Evolutionary conservation across 257 asterid species (phyloP).

Genomic region (Sherardia arvensis): DNA sequence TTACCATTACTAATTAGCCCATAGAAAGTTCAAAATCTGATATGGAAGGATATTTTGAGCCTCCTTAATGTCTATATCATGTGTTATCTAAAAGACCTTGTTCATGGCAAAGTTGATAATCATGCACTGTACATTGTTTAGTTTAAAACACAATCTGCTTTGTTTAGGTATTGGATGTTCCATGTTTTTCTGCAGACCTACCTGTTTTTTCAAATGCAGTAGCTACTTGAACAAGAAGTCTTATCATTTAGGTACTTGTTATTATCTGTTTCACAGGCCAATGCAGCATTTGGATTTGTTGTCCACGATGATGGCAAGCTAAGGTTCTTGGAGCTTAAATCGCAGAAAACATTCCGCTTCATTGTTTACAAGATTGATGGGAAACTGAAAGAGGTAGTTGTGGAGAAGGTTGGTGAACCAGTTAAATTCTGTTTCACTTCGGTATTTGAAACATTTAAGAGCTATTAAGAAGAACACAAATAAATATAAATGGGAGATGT

Average conservation of each 20-base stretch:
- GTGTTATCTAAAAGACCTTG: no score
- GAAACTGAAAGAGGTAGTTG: conserved; percentile 47
- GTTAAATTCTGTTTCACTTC: no score
- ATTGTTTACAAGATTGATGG: conserved; percentile 54
- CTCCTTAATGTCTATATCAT: no score
- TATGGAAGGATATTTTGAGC: no score
- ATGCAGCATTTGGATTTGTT: conserved; percentile 58
- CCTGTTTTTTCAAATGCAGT: not conserved
- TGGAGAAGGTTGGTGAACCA: conserved; percentile 50
- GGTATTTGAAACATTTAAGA: no score
- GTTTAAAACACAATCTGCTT: no score
- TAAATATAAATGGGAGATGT: no score
- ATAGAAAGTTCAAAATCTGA: no score
- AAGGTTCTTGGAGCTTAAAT: conserved; percentile 51
- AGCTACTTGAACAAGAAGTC: not conserved
- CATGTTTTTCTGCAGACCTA: not conserved
- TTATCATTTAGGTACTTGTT: not conserved
- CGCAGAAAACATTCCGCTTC: conserved; percentile 43
- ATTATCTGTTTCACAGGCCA: conserved; percentile 27
- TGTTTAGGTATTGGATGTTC: not conserved
- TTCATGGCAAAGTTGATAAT: no score
- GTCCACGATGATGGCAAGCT: conserved; percentile 57
- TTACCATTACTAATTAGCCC: no score
- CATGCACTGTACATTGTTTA: no score
- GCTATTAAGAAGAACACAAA: no score